Base-by-base conservation (phyloP, 148 eudicot species). In the Spergularia bocconei region DNA sequence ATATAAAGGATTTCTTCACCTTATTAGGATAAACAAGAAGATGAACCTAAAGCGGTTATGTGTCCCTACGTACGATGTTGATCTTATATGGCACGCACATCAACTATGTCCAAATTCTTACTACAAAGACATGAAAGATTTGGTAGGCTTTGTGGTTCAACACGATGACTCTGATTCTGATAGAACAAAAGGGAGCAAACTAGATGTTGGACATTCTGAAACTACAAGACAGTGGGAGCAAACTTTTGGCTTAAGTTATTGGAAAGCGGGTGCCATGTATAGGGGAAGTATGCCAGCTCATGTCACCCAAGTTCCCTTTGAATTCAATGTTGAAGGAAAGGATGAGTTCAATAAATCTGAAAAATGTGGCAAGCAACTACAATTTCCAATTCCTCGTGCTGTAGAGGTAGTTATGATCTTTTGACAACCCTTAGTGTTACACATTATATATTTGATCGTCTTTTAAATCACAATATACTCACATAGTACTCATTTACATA, bases 41-140 rank as follows among this genome's bases (percentile, higher is more conserved):
- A 84, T 66, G 67, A 72, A 81, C 38, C 78, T 87, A 13, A 82
- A 73, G 39, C 83, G 82, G 47, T 90, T 90, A 77, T 86, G 89
- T 63, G 98, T 95, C 67, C 98, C 98, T 47, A 90, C 97, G 74
- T 95, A 95, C 63, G 98, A 95, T 76, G 67, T 92, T 77, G 96
- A 95, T 83, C 92, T 95, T 21, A 92, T 95, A 44, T 95, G 98
- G 97, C 98, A 92, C 85, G 81, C 97, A 62, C 98, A 95, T 78
- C 97, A 92, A 81, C 79, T 92, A 50, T 79, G 90, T 75, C 91
- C 98, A 51, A 77, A 59, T 67, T 79, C 86, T 70, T 95, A 95
- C 72, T 84, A 90, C 70, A 81, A 87, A 48, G 97, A 95, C 84
- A 84, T 90, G 21, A 56, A 41, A 8, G 63, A 78, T 19, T 11